Percentiles rank a stretch among this genome's conserved stretches.
phyloP scores from a whole-genome alignment of 2,329 filamentous ascomycete species.

The Penicillium sp. region DNA sequence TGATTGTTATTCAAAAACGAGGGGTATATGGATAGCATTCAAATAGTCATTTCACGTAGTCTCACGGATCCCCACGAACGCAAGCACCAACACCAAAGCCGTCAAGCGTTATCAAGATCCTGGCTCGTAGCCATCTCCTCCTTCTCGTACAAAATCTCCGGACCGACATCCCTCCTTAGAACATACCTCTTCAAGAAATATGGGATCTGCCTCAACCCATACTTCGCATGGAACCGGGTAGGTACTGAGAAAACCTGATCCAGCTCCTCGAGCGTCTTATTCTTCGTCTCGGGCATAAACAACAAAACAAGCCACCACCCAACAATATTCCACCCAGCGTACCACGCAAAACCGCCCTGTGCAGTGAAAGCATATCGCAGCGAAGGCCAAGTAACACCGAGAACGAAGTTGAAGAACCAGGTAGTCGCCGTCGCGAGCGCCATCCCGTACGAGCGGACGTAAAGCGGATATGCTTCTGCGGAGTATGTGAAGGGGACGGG shows the following conservation, averaged over 20 bases:
- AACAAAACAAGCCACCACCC: conserved; percentile 48
- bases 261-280: conserved; percentile 47
- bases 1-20: too few species aligned
- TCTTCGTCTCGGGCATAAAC: conserved; percentile 44
- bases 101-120: conserved; percentile 27
- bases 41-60: too few species aligned
- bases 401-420: conserved; percentile 58
- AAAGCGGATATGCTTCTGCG: conserved; percentile 64
- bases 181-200: conserved; percentile 39
- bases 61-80: background rate
- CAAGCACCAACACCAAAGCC: background rate
- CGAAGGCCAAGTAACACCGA: conserved; percentile 54
- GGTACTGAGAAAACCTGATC: conserved; percentile 57
- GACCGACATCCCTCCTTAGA: conserved; percentile 40
- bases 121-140: conserved; percentile 23
- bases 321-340: conserved; percentile 42
- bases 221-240: conserved; percentile 43
- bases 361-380: conserved; percentile 49
- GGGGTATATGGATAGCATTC: too few species aligned
- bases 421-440: conserved; percentile 62
- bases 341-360: conserved; percentile 55
- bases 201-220: conserved; percentile 39
- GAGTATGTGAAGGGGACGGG: conserved; percentile 67
- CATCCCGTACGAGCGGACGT: conserved; percentile 63
- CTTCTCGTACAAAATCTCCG: conserved; percentile 37